These are phyloP conservation scores for Takakia lepidozioides DNA, from an alignment of 225 moss, liverwort and hornwort genomes.

Conservation along the genomic window DNA sequence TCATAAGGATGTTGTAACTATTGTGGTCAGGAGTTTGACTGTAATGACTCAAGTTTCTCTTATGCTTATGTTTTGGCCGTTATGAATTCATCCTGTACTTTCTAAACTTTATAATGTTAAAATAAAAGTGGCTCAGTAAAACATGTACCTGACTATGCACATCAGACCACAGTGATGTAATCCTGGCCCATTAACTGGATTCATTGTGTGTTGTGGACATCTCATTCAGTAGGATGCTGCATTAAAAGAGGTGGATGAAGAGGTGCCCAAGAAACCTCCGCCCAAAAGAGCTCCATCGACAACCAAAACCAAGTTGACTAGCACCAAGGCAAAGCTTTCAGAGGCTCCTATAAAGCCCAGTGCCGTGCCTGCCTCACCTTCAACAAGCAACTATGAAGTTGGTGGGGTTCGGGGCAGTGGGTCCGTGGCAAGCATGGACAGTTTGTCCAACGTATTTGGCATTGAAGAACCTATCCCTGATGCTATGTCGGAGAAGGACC, in stretches of 20 bases:
- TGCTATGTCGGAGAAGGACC: slow-evolving; percentile 89
- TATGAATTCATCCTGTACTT: background rate
- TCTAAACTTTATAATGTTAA: too few relatives aligned
- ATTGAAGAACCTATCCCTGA: slow-evolving; percentile 66
- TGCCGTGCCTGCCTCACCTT: slow-evolving; percentile 7
- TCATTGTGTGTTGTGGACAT: slow-evolving; percentile 26
- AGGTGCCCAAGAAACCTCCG: slow-evolving; percentile 34
- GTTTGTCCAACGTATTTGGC: slow-evolving; percentile 30
- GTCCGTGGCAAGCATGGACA: slow-evolving; percentile 24
- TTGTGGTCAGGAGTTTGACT: too few relatives aligned
- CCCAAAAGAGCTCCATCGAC: slow-evolving; percentile 44
- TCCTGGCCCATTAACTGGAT: slow-evolving; percentile 39
- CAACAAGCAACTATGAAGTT: slow-evolving; percentile 22
- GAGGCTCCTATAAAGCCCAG: slow-evolving; percentile 13
- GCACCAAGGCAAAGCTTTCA: slow-evolving; percentile 13
- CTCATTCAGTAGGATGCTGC: slow-evolving; percentile 94
- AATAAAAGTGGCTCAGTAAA: too few relatives aligned
- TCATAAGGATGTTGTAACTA: too few relatives aligned
- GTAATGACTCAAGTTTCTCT: too few relatives aligned
- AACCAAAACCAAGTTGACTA: slow-evolving; percentile 27
- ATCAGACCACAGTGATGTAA: too few relatives aligned
- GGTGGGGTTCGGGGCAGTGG: slow-evolving; percentile 25
- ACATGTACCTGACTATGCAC: too few relatives aligned
- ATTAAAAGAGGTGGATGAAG: slow-evolving; percentile 78
- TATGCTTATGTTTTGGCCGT: too few relatives aligned